A percentile compares a stretch with the other conserved stretches of the same genome.
Evolutionary conservation across 2,329 filamentous ascomycete species (phyloP).

Genomic region (Cryphonectria japonica): DNA sequence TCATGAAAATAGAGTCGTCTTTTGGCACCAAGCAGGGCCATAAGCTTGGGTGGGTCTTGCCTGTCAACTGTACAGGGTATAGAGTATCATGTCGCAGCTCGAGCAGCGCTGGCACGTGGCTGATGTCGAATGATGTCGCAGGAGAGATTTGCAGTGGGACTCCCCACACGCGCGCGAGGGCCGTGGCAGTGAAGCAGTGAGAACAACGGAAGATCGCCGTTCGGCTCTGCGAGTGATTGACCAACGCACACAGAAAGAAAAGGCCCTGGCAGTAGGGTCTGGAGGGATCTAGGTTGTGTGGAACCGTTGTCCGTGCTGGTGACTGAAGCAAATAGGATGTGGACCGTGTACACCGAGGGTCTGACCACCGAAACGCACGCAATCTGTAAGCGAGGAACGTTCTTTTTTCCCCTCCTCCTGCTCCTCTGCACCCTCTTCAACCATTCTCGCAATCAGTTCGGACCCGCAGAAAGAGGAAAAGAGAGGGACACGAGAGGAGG

Average conservation of each 20-base stretch:
- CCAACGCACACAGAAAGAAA: not conserved
- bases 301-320: not conserved
- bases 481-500: not conserved
- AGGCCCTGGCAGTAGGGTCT: not conserved
- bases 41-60: not conserved
- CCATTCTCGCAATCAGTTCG: not conserved
- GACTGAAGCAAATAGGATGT: not conserved
- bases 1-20: not conserved
- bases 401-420: not conserved
- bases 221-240: conserved; percentile 3
- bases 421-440: not conserved
- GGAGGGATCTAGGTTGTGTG: conserved; percentile 1
- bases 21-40: not conserved
- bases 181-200: not conserved
- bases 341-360: conserved; percentile 7
- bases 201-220: not conserved
- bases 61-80: not conserved
- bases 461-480: not conserved
- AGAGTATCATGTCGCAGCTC: no score
- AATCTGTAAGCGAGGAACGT: not conserved
- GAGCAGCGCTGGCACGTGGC: not conserved
- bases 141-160: not conserved
- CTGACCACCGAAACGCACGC: conserved; percentile 5
- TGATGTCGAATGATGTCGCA: not conserved
- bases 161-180: not conserved